phyloP scores from a whole-genome alignment of 805 yeast genomes.

The Wickerhamomyces sydowiorum region DNA sequence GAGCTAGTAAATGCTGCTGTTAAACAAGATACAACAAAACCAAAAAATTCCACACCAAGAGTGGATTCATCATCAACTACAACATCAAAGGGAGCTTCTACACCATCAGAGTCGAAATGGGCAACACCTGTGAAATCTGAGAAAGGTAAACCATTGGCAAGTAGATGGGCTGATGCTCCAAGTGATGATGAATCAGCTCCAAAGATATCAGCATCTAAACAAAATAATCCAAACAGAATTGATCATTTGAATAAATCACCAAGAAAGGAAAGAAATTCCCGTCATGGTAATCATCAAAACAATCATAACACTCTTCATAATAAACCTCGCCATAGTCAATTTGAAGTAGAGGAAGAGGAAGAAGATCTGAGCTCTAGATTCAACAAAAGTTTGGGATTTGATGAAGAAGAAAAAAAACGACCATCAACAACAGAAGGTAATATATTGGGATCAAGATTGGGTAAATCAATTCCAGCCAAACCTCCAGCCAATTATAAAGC shows the following conservation, averaged over 20 bases:
- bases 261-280: neutral
- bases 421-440: neutral
- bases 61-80: slow-evolving; percentile 10
- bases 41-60: no score
- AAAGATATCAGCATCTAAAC: neutral
- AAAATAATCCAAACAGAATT: neutral
- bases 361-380: neutral
- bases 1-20: slow-evolving; percentile 11
- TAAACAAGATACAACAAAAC: slow-evolving; percentile 8
- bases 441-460: neutral
- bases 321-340: neutral
- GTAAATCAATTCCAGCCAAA: neutral
- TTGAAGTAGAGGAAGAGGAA: neutral
- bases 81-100: slow-evolving; percentile 10
- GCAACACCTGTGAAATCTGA: slow-evolving; percentile 12
- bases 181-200: slow-evolving; percentile 1
- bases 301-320: neutral
- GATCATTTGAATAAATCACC: neutral
- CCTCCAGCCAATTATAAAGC: neutral
- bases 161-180: slow-evolving; percentile 9
- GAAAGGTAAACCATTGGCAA: slow-evolving; percentile 9
- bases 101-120: slow-evolving; percentile 17
- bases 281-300: neutral
- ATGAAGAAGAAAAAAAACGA: neutral
- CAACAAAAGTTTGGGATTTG: neutral